Conservation (phyloP, 441 rosid species). For the Erodium chrysanthum region DNA sequence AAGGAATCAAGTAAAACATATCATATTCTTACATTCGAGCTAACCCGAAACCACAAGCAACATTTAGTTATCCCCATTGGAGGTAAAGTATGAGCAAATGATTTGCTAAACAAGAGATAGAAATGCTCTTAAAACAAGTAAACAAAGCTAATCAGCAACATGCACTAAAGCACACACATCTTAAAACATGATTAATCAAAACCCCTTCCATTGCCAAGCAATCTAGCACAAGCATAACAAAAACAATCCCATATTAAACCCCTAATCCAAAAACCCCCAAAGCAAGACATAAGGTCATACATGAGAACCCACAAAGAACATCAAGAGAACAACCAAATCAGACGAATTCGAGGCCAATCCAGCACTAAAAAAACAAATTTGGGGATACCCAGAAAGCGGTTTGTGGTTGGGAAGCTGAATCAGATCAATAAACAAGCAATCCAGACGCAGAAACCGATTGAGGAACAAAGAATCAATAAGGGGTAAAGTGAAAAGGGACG, state of each 20-base stretch:
- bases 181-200: neutral
- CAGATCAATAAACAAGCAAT: neutral
- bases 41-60: neutral
- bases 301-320: neutral
- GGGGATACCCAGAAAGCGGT: neutral
- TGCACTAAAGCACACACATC: neutral
- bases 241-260: neutral
- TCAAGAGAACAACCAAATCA: neutral
- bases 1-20: neutral
- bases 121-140: neutral
- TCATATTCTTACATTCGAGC: neutral
- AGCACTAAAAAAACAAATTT: neutral
- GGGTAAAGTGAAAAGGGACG: conserved; percentile 8
- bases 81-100: neutral
- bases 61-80: neutral
- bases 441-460: neutral
- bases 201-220: neutral
- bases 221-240: neutral
- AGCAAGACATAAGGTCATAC: neutral
- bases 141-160: neutral
- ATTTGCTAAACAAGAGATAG: neutral
- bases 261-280: neutral
- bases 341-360: neutral
- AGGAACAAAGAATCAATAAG: conserved; percentile 1
- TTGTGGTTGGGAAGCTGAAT: neutral